Evolutionary conservation across 2,329 filamentous ascomycete species (phyloP).

Genomic region (Trichoderma endophyticum): DNA sequence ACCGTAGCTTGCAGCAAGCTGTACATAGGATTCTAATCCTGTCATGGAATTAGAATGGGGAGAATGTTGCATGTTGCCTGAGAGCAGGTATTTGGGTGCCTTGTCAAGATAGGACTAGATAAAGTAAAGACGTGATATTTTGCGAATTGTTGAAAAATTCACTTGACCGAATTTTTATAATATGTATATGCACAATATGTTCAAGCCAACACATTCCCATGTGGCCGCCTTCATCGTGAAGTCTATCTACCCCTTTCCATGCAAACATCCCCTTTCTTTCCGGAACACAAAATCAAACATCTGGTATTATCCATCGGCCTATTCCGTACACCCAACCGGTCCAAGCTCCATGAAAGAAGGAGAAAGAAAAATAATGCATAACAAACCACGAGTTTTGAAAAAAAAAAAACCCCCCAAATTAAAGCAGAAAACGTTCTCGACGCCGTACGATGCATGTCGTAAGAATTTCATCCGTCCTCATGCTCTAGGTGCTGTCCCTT

Average conservation of each 20-base stretch:
- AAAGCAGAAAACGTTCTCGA: not conserved
- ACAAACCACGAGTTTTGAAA: not conserved
- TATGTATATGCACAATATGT: not conserved
- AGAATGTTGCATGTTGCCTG: not conserved
- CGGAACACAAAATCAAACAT: not conserved
- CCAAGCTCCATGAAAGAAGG: not conserved
- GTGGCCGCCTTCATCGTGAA: not conserved
- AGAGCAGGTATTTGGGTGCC: not conserved
- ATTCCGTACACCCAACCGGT: not conserved
- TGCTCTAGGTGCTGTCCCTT: constrained; percentile 26
- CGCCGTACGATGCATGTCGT: constrained; percentile 20
- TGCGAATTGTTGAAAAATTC: not conserved
- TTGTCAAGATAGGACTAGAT: not conserved
- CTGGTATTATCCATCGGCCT: constrained; percentile 6
- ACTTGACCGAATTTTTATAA: not conserved
- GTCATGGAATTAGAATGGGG: not conserved
- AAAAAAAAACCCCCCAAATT: not conserved
- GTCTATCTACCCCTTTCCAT: not conserved
- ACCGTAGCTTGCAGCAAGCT: not conserved
- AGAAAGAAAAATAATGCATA: not conserved
- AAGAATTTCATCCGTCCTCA: constrained; percentile 25
- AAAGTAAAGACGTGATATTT: not conserved
- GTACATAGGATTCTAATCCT: not conserved
- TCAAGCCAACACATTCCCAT: not conserved
- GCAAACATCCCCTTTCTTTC: not conserved